Conservation (phyloP, 805 yeast species). For the Blastobotrys peoriensis region DNA sequence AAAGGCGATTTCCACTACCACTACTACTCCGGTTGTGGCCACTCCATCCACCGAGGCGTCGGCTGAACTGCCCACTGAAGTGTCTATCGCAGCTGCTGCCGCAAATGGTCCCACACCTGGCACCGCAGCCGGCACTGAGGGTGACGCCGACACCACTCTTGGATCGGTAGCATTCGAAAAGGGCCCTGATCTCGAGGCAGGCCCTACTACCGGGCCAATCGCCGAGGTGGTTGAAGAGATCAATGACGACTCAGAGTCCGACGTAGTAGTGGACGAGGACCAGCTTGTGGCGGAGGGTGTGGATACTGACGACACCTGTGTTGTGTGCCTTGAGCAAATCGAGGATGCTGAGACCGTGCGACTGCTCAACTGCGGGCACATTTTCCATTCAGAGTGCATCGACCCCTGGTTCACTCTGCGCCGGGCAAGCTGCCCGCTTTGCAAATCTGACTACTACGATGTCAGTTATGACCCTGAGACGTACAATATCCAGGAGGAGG, state of each 20-base stretch:
- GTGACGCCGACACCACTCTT: background rate
- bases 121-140: background rate
- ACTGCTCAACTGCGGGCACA: constrained; percentile 76
- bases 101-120: too few relatives aligned
- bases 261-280: constrained; percentile 14
- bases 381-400: constrained; percentile 70
- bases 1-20: background rate
- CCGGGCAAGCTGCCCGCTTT: constrained; percentile 78
- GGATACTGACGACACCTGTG: constrained; percentile 50
- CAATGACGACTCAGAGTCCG: background rate
- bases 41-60: background rate
- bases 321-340: constrained; percentile 66
- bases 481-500: background rate
- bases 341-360: constrained; percentile 61
- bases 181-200: constrained; percentile 3
- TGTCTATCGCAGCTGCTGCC: background rate
- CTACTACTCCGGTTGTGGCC: background rate
- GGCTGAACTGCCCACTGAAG: background rate
- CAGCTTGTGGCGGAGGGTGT: constrained; percentile 21
- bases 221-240: constrained; percentile 2
- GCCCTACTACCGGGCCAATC: background rate
- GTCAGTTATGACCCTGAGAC: constrained; percentile 11
- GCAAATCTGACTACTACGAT: constrained; percentile 60
- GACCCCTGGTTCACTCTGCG: constrained; percentile 76
- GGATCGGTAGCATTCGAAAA: background rate